Evolutionary conservation across 2,329 filamentous ascomycete species (phyloP).

Genomic region (Fusarium coffeatum): DNA sequence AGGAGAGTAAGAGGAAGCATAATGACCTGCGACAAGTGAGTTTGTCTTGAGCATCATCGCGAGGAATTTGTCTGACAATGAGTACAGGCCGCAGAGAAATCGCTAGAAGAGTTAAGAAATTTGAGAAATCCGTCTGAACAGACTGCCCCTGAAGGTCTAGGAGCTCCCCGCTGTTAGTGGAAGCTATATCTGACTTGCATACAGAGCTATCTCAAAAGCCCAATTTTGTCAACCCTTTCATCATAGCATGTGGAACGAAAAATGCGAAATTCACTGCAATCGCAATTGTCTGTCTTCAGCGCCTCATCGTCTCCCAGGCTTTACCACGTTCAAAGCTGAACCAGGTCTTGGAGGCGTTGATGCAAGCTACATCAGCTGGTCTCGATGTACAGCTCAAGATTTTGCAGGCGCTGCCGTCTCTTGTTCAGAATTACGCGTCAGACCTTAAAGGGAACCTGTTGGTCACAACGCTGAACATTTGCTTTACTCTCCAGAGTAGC

Average conservation of each 20-base stretch:
- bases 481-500: conserved; percentile 88
- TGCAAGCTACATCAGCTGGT: conserved; percentile 82
- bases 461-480: conserved; percentile 86
- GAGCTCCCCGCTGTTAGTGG: conserved; percentile 23
- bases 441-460: conserved; percentile 85
- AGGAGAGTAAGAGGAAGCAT: conserved; percentile 96
- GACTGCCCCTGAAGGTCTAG: conserved; percentile 54
- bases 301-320: conserved; percentile 84
- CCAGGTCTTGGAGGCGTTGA: conserved; percentile 88
- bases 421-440: conserved; percentile 89
- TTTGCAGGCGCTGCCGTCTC: conserved; percentile 86
- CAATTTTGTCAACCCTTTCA: conserved; percentile 91
- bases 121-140: conserved; percentile 51
- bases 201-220: conserved; percentile 84
- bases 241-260: conserved; percentile 90
- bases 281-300: conserved; percentile 88
- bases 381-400: conserved; percentile 97
- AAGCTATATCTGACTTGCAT: conserved; percentile 38
- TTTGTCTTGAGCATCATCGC: conserved; percentile 10
- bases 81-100: conserved; percentile 86
- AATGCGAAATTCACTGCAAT: conserved; percentile 92
- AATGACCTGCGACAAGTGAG: conserved; percentile 85
- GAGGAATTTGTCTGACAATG: neutral
- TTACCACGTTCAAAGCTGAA: conserved; percentile 82
- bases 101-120: conserved; percentile 84